Percentiles rank a stretch among this genome's conserved stretches.
phyloP scores from a whole-genome alignment of 305 asterid genomes.

The Caryopteris hybrid region DNA sequence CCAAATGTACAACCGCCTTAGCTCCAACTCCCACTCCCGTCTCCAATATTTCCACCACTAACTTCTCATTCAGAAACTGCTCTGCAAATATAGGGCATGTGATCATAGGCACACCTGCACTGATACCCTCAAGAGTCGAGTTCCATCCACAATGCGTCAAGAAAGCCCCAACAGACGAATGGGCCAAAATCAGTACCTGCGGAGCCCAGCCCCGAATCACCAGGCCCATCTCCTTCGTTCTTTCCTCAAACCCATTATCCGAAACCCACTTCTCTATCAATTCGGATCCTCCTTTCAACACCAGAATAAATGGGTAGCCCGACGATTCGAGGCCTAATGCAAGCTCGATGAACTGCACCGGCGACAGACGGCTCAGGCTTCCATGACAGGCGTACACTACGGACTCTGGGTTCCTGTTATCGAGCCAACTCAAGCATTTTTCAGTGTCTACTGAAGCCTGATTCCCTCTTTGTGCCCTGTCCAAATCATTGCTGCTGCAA shows the following conservation, averaged over 20 bases:
- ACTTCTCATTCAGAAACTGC: slow-evolving; percentile 45
- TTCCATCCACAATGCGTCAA: slow-evolving; percentile 57
- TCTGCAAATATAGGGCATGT: slow-evolving; percentile 54
- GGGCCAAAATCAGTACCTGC: slow-evolving; percentile 41
- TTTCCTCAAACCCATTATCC: slow-evolving; percentile 31
- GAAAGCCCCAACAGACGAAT: slow-evolving; percentile 41
- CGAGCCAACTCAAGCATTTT: slow-evolving; percentile 18
- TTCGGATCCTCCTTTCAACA: background rate
- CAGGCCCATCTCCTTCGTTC: slow-evolving; percentile 15
- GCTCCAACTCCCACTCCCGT: slow-evolving; percentile 38
- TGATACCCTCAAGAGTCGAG: slow-evolving; percentile 41
- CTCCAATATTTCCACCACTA: slow-evolving; percentile 30
- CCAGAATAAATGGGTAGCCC: slow-evolving; percentile 16
- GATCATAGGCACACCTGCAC: slow-evolving; percentile 43
- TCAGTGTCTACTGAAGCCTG: slow-evolving; percentile 4
- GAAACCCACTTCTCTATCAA: slow-evolving; percentile 13
- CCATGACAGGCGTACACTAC: slow-evolving; percentile 31
- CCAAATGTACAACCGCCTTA: slow-evolving; percentile 20
- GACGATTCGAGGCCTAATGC: slow-evolving; percentile 22
- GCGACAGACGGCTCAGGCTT: slow-evolving; percentile 9
- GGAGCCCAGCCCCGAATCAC: slow-evolving; percentile 52
- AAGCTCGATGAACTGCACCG: slow-evolving; percentile 19
- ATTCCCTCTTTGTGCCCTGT: slow-evolving; percentile 15
- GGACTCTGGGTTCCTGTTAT: slow-evolving; percentile 1
- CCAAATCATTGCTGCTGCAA: background rate